Evolutionary conservation across 257 asterid genomes (phyloP).

Genomic region (Fraxinus pennsylvanica): DNA sequence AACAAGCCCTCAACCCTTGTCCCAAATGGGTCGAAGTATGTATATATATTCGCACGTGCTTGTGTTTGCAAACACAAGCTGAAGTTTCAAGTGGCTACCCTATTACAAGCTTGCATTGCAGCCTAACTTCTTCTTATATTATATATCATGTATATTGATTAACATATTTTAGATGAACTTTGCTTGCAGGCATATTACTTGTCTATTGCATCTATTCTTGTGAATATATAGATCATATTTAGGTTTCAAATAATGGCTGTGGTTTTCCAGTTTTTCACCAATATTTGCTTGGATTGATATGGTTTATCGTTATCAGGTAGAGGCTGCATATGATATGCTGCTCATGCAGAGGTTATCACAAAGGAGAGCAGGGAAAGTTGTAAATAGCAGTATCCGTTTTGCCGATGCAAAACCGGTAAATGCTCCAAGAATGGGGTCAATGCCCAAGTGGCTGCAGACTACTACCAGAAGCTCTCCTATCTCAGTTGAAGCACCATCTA

Average conservation of each 20-base stretch:
- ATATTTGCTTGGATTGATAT: constrained; percentile 26
- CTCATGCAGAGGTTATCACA: constrained; percentile 94
- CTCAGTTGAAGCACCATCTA: constrained; percentile 79
- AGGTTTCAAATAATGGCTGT: neutral
- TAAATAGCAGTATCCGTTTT: constrained; percentile 65
- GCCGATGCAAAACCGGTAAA: constrained; percentile 87
- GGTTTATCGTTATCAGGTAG: constrained; percentile 56
- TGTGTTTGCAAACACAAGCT: neutral
- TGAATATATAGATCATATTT: neutral
- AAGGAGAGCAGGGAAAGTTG: constrained; percentile 91
- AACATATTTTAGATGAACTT: neutral
- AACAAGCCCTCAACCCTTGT: neutral
- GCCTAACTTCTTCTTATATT: neutral
- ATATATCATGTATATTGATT: neutral
- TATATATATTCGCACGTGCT: neutral
- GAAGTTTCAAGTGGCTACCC: neutral
- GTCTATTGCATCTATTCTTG: constrained; percentile 4
- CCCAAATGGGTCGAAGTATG: neutral
- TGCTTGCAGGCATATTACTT: constrained; percentile 5
- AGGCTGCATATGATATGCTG: constrained; percentile 98
- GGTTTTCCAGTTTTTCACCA: neutral
- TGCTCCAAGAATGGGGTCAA: constrained; percentile 60
- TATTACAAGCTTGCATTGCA: neutral
- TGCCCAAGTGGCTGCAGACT: constrained; percentile 87
- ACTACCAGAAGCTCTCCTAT: constrained; percentile 58